phyloP scores from a whole-genome alignment of 208 protist genomes.

The Endotrypanum monterogeii region DNA sequence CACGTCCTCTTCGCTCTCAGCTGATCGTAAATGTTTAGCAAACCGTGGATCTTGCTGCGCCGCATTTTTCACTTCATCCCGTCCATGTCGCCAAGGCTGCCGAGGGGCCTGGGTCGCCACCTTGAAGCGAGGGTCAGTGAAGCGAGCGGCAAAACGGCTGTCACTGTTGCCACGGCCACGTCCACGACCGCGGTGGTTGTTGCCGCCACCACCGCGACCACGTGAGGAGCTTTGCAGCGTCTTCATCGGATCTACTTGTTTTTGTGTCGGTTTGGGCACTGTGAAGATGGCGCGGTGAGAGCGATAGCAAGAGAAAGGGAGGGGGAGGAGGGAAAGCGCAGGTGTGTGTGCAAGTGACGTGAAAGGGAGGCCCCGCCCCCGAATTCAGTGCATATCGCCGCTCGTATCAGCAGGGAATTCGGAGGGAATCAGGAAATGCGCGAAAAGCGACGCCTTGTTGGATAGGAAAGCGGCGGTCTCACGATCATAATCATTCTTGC shows the following conservation, averaged over 20 bases:
- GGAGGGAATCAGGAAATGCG: neutral
- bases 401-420: neutral
- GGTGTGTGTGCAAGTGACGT: neutral
- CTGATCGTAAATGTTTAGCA: conserved; percentile 46
- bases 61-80: conserved; percentile 32
- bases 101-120: conserved; percentile 35
- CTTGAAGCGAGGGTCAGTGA: conserved; percentile 89
- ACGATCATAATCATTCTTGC: neutral
- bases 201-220: conserved; percentile 37
- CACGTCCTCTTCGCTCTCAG: conserved; percentile 31
- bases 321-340: too few species aligned
- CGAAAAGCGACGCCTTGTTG: neutral
- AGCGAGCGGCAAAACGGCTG: conserved; percentile 76
- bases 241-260: conserved; percentile 45
- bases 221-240: conserved; percentile 66
- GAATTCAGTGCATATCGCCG: neutral
- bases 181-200: conserved; percentile 40
- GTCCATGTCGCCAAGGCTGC: neutral
- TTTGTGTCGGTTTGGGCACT: neutral
- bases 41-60: conserved; percentile 72
- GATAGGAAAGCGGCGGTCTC: neutral
- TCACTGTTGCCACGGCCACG: conserved; percentile 45
- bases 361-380: neutral
- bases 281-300: neutral
- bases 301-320: too few species aligned